Evolutionary conservation across 1,139 yeast species (phyloP).

Genomic region (Meyerozyma athensensis): DNA sequence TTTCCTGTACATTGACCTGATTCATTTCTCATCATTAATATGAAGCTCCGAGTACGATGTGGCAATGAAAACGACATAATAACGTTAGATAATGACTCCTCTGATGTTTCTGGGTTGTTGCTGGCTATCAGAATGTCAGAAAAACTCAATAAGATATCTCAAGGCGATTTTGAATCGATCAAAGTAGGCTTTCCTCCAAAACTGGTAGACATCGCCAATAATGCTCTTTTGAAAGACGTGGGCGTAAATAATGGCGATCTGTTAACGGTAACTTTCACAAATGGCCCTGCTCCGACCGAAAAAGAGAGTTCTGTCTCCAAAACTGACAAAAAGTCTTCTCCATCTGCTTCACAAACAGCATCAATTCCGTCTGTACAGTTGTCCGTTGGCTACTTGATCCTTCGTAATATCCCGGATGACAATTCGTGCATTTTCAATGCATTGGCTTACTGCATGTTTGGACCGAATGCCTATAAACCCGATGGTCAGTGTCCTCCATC

Average conservation of each 20-base stretch:
- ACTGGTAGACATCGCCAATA: slow-evolving; percentile 26
- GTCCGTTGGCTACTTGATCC: slow-evolving; percentile 26
- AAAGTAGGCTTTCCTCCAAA: slow-evolving; percentile 63
- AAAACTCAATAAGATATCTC: background rate
- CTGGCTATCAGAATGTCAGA: background rate
- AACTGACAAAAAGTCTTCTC: background rate
- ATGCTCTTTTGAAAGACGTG: slow-evolving; percentile 24
- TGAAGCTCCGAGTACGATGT: slow-evolving; percentile 1
- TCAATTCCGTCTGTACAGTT: slow-evolving; percentile 28
- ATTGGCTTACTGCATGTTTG: slow-evolving; percentile 50
- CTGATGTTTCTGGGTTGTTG: background rate
- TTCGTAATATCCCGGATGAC: slow-evolving; percentile 70
- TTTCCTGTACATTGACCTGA: background rate
- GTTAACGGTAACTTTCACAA: slow-evolving; percentile 30
- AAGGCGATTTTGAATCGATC: slow-evolving; percentile 15
- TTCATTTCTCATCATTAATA: background rate
- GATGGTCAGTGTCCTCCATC: slow-evolving; percentile 24
- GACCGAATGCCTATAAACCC: slow-evolving; percentile 15
- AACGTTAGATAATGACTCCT: background rate
- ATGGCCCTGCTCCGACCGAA: slow-evolving; percentile 1
- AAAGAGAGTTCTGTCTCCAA: slow-evolving; percentile 6
- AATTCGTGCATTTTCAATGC: slow-evolving; percentile 78
- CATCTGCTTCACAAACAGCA: too few species aligned
- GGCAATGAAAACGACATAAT: background rate
- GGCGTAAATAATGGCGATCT: slow-evolving; percentile 60